Base-by-base conservation (phyloP, 2,329 filamentous ascomycete species). In the Nigrospora osmanthi region DNA sequence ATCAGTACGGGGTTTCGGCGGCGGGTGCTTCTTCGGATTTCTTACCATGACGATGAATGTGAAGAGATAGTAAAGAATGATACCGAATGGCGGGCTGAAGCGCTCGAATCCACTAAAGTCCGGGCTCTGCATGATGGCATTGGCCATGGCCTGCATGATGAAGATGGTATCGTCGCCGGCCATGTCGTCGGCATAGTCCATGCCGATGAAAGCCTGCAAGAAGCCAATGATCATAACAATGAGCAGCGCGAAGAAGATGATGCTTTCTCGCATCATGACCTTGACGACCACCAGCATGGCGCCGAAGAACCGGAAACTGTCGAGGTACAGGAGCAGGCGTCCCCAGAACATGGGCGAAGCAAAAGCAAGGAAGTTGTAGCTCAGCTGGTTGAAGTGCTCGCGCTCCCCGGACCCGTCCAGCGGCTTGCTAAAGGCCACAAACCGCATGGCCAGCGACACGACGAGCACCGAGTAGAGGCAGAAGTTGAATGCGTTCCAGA, bases 201-300 rank as follows among this genome's bases (percentile, higher is more conserved):
- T 79, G 3, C 93, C 93, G 33, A 96, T 80, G 56, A 98, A 98
- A 0, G 87, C 89, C 66, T 98, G 93, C 46, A 97, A 74, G 67
- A 98, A 98, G 11, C 82, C 88, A 32, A 91, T 63, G 47, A 95
- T 75, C 47, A 98, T 83, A 43, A 97, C 83, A 42, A 86, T 70
- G 11, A 98, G 75, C 15, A 98, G 74, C 1, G 90, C 89, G 58
- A 98, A 98, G 73, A 98, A 98, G 52, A 97, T 97, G 54, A 96
- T 73, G 0, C 87, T 94, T 64, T 91, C 86, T 58, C 88, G 89
- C 85, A 91, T 90, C 87, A 91, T 90, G 42, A 90, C 86, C 63
- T 97, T 95, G 38, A 98, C 73, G 2, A 98, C 90, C 2, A 98
- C 91, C 1, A 98, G 78, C 93, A 98, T 98, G 41, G 91, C 89